A percentile compares a stretch with the other conserved stretches of the same genome.
phyloP scores from a whole-genome alignment of 805 yeast genomes.

The Pichia cabralensis region DNA sequence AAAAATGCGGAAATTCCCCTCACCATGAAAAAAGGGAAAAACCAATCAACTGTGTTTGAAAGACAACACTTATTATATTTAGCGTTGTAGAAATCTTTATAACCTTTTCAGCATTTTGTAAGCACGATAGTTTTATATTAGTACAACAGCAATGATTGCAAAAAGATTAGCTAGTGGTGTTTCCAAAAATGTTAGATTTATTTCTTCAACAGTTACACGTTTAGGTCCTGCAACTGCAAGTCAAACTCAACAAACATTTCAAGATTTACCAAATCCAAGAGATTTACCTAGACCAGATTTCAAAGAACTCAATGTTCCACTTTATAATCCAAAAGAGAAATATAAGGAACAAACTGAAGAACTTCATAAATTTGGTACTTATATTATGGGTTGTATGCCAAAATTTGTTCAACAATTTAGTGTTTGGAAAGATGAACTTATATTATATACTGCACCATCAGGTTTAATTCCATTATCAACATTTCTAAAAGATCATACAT shows the following conservation, averaged over 20 bases:
- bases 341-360: constrained; percentile 58
- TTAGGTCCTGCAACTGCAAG: constrained; percentile 8
- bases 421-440: constrained; percentile 87
- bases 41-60: too few relatives aligned
- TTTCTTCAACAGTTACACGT: constrained; percentile 4
- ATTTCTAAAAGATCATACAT: constrained; percentile 67
- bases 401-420: constrained; percentile 74
- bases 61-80: too few relatives aligned
- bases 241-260: constrained; percentile 11
- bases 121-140: too few relatives aligned
- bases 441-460: constrained; percentile 63
- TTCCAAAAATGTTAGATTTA: constrained; percentile 3
- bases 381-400: constrained; percentile 69
- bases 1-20: background rate
- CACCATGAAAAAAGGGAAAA: background rate
- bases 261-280: constrained; percentile 26
- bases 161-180: constrained; percentile 3
- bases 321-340: constrained; percentile 71
- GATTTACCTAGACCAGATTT: constrained; percentile 25
- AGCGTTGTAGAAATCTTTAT: too few relatives aligned
- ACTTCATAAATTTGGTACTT: constrained; percentile 72
- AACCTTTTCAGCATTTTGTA: too few relatives aligned
- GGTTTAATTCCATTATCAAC: constrained; percentile 63
- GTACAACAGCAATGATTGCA: constrained; percentile 5
- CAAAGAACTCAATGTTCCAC: constrained; percentile 31